Evolutionary conservation across 2,329 filamentous ascomycete genomes (phyloP).

Genomic region (Paraphaeosphaeria sporulosa): DNA sequence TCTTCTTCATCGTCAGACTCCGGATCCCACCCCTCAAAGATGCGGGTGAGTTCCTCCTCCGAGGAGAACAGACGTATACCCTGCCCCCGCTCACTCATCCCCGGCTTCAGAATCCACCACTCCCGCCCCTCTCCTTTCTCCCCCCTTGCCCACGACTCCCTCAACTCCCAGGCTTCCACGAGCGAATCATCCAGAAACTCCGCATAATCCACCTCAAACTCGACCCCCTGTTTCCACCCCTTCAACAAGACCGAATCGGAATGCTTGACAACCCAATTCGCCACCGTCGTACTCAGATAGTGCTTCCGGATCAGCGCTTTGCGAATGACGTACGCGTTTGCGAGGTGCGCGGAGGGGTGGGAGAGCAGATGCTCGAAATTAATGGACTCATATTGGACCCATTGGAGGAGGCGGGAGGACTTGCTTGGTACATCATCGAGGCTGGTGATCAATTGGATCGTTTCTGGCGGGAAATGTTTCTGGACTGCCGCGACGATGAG

Average conservation of each 20-base stretch:
- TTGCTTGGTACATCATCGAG: slow-evolving; percentile 57
- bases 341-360: slow-evolving; percentile 68
- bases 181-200: slow-evolving; percentile 96
- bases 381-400: slow-evolving; percentile 84
- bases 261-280: slow-evolving; percentile 86
- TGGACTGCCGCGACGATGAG: slow-evolving; percentile 78
- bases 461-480: slow-evolving; percentile 63
- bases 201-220: slow-evolving; percentile 94
- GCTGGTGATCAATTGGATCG: slow-evolving; percentile 64
- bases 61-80: slow-evolving; percentile 89
- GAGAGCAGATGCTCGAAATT: slow-evolving; percentile 79
- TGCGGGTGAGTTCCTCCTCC: slow-evolving; percentile 80
- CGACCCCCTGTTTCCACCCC: slow-evolving; percentile 79
- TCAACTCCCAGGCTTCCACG: slow-evolving; percentile 86
- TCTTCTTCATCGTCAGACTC: slow-evolving; percentile 71
- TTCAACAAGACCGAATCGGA: slow-evolving; percentile 71
- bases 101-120: slow-evolving; percentile 98
- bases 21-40: slow-evolving; percentile 92
- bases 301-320: slow-evolving; percentile 98
- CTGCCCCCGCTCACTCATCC: slow-evolving; percentile 96
- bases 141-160: slow-evolving; percentile 72
- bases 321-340: slow-evolving; percentile 93
- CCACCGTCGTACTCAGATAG: slow-evolving; percentile 83
- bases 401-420: slow-evolving; percentile 71
- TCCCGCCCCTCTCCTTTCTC: slow-evolving; percentile 60